These are phyloP conservation scores for Botrytis deweyae DNA, from an alignment of 2,329 filamentous ascomycete species.

Conservation along the genomic window DNA sequence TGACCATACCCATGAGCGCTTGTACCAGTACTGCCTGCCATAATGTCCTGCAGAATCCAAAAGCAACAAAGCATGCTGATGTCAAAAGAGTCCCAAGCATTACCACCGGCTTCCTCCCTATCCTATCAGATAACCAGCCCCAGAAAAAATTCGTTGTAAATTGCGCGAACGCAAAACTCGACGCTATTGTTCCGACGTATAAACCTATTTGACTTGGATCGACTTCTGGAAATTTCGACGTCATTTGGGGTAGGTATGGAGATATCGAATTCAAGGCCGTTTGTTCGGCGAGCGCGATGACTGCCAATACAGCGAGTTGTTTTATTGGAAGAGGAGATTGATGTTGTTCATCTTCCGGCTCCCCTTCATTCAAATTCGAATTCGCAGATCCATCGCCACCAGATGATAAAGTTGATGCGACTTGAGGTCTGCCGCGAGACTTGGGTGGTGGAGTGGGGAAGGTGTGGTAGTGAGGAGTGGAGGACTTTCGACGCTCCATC, in stretches of 20 bases:
- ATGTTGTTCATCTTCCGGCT: conserved; percentile 38
- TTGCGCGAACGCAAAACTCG: conserved; percentile 88
- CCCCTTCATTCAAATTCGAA: conserved; percentile 39
- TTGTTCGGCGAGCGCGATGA: conserved; percentile 90
- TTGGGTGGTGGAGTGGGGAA: conserved; percentile 75
- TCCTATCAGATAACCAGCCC: conserved; percentile 78
- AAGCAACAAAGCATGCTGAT: conserved; percentile 75
- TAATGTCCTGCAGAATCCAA: conserved; percentile 80
- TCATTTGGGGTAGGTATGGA: conserved; percentile 93
- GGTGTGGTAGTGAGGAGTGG: conserved; percentile 70
- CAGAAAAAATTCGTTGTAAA: conserved; percentile 89
- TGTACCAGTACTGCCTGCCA: conserved; percentile 87
- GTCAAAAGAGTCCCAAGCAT: conserved; percentile 80
- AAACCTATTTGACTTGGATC: conserved; percentile 69
- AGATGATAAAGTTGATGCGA: conserved; percentile 39
- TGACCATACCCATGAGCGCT: conserved; percentile 85
- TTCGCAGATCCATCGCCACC: conserved; percentile 36
- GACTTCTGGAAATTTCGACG: conserved; percentile 79
- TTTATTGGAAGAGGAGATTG: conserved; percentile 72
- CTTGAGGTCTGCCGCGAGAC: conserved; percentile 51
- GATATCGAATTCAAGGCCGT: conserved; percentile 95
- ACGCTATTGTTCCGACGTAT: conserved; percentile 88
- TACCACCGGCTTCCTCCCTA: conserved; percentile 81
- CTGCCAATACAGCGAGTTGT: conserved; percentile 80
- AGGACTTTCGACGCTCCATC: conserved; percentile 40